Conservation (phyloP, 805 yeast species). For the Metschnikowia aberdeeniae region DNA sequence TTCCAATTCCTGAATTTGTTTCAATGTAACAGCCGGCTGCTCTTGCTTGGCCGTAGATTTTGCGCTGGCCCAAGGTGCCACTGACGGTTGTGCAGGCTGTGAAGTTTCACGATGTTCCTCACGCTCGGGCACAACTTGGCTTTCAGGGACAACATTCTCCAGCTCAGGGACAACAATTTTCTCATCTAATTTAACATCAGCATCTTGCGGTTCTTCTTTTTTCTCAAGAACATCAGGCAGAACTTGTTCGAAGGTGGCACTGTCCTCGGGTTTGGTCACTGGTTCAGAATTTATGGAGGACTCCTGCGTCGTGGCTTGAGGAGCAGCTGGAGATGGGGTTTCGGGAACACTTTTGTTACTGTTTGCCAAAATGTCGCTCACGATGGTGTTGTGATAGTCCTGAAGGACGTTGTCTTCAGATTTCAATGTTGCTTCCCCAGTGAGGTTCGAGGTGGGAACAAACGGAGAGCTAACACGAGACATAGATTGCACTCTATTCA, state of each 20-base stretch:
- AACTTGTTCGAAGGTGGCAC: too few relatives aligned
- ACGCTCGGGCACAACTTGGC: not conserved
- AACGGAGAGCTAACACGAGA: conserved; percentile 42
- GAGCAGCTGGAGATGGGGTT: not conserved
- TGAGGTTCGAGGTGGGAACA: conserved; percentile 20
- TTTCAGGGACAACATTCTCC: not conserved
- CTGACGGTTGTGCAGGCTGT: conserved; percentile 9
- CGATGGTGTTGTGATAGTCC: conserved; percentile 37
- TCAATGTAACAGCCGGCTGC: conserved; percentile 42
- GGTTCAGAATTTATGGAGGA: too few relatives aligned
- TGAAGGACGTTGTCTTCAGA: conserved; percentile 31
- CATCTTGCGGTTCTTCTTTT: too few relatives aligned
- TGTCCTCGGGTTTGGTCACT: too few relatives aligned
- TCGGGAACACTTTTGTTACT: not conserved
- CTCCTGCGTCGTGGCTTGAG: not conserved
- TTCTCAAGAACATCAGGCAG: too few relatives aligned
- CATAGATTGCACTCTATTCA: conserved; percentile 27
- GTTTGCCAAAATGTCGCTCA: conserved; percentile 34
- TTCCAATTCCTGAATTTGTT: conserved; percentile 50
- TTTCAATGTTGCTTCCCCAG: conserved; percentile 6
- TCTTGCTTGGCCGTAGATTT: conserved; percentile 9
- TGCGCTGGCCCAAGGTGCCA: conserved; percentile 55
- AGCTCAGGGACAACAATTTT: too few relatives aligned
- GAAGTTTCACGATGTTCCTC: not conserved
- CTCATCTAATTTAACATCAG: too few relatives aligned